A percentile compares a stretch with the other conserved stretches of the same genome.
phyloP scores from a whole-genome alignment of 495 filamentous ascomycete genomes.

The Penicillium desertorum region DNA sequence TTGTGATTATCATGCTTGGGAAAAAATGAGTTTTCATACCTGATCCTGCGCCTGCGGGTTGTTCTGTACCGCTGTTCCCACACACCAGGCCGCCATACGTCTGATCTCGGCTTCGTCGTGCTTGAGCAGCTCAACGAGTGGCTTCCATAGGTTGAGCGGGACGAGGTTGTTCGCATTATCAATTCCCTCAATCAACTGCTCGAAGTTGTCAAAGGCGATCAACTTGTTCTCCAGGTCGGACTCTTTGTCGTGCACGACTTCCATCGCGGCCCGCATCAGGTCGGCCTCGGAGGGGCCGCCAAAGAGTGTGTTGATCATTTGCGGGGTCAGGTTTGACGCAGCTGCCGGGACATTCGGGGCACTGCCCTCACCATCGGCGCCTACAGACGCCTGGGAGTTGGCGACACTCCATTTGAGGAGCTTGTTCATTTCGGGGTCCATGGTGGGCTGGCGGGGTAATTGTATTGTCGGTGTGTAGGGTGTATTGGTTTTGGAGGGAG shows the following conservation, averaged over 20 bases:
- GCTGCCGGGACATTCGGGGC: constrained; percentile 42
- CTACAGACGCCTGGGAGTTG: constrained; percentile 54
- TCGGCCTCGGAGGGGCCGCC: constrained; percentile 84
- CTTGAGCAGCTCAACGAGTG: constrained; percentile 65
- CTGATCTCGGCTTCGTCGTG: constrained; percentile 70
- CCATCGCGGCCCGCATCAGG: constrained; percentile 82
- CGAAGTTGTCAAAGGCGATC: constrained; percentile 93
- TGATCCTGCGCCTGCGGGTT: constrained; percentile 80
- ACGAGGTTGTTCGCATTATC: constrained; percentile 96
- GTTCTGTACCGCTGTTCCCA: constrained; percentile 94
- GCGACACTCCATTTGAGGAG: constrained; percentile 95
- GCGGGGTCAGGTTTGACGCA: constrained; percentile 54
- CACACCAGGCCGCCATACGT: constrained; percentile 85
- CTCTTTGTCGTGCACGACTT: constrained; percentile 62
- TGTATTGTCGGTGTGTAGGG: background rate
- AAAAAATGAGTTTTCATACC: constrained; percentile 34
- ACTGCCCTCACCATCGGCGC: constrained; percentile 24
- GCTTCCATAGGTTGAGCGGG: constrained; percentile 74
- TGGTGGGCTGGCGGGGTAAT: constrained; percentile 29
- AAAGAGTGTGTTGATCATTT: constrained; percentile 70
- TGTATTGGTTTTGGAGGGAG: constrained; percentile 14
- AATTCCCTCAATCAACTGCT: constrained; percentile 84
- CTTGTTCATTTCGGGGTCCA: constrained; percentile 63
- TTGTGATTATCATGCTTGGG: background rate
- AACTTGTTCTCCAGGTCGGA: constrained; percentile 72